Base-by-base conservation (phyloP, 441 rosid species). In the Arabidopsis hybrid region DNA sequence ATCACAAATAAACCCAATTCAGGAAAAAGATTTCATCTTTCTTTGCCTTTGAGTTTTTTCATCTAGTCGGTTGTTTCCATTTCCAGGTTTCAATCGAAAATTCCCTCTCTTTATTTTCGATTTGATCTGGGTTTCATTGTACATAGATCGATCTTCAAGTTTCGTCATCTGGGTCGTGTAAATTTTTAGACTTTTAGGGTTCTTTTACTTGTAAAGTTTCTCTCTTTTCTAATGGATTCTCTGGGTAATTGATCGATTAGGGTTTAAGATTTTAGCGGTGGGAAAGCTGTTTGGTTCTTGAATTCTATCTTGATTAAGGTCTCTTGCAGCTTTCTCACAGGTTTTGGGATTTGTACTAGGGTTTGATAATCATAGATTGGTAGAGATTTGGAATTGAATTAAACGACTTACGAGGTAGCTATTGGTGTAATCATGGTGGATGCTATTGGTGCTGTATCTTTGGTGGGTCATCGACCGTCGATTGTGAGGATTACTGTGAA, bases 391-490 rank as follows among this genome's bases (percentile, higher is more conserved):
- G 34, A 11, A 8, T 68, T 52, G 39, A 32, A 52, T 60, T 58
- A 38, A 16, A 56, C 38, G 57, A 57, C 0, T 47, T 18, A 21
- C 36, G 29, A 69, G 57, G 61, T 53, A n/a, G n/a, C n/a, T 52
- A 34, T 55, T 55, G 39, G 55, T 58, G 80, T 66, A 50, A 85
- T 67, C 69, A 93, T 93, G 98, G 88, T 69, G 75, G 95, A 88
- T 63, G 90, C 95, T 18, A 80, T 93, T 81, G 86, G 88, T 4
- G 82, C 90, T 4, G 80, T 87, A 1, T 90, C 97, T 58, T 83
- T 86, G 70, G 61, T 88, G 9, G 88, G 91, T 52, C 83, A 81
- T 74, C 67, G 86, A 40, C 86, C 92, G 0, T 52, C 86, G 72
- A 75, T 80, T 62, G 72, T 81, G 34, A 78, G 82, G 51, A 11